Evolutionary conservation across 129 eudicot species (phyloP), one percentile per base, ranked within the genome.

Genomic region (Calendula officinalis): DNA sequence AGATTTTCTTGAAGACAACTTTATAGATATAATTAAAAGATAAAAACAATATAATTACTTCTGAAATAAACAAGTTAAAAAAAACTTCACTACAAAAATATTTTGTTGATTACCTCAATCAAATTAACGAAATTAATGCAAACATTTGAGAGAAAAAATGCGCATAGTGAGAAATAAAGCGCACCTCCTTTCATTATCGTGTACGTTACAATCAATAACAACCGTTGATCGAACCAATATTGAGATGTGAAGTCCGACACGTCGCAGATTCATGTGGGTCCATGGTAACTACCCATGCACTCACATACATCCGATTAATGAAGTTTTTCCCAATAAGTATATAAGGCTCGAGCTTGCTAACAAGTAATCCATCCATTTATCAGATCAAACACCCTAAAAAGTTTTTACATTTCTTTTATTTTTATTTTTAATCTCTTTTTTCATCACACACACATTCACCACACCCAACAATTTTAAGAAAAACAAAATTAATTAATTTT

Each of bases 311-410:
- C 7, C 8, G 47, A 53, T 62, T 11, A 9, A 14, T 0, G 5
- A 12, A 34, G 41, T 63, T 62, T 70, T 75, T 71, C 71, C 80
- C 80, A 64, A 17, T 70, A 80, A 70, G 80, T 80, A 75, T 80
- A 74, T 56, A 80, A 80, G 51, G 53, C 35, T 34, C 34, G 33
- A 68, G 44, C 57, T 60, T 62, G 56, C 68, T 14, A 66, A 56
- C 68, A 74, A 74, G 60, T 79, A 14, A 73, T 62, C 64, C 63
- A 65, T 63, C 59, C 55, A 62, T 65, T 73, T 67, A 64, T 72
- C 72, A 66, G 66, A 70, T 70, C 77, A 32, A 77, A 49, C 74
- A 62, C 54, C 65, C 66, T 65, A 33, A 69, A 53, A 67, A 67
- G 50, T 32, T 61, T 45, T 22, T 22, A 22, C 30, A 22, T 22